Conservation (phyloP, 1,284 basidiomycete species). For the Stygiomarasmius scandens region DNA sequence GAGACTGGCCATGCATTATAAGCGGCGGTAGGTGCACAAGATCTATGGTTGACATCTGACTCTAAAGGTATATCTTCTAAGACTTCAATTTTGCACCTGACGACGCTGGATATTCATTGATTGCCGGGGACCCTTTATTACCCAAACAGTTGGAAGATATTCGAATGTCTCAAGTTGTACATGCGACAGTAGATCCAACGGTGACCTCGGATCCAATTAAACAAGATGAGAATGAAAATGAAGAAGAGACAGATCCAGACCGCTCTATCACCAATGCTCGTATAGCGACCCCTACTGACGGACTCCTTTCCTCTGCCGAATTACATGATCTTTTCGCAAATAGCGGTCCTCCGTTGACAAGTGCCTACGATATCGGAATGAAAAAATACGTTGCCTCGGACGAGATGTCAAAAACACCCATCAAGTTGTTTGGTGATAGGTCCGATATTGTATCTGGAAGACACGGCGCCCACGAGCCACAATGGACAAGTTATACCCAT, state of each 20-base stretch:
- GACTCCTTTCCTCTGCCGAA: conserved; percentile 69
- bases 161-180: conserved; percentile 76
- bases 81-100: conserved; percentile 93
- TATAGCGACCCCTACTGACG: conserved; percentile 61
- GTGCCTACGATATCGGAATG: conserved; percentile 65
- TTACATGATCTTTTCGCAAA: conserved; percentile 57
- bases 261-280: conserved; percentile 80
- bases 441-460: conserved; percentile 40
- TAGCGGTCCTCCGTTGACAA: conserved; percentile 43
- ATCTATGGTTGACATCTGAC: neutral
- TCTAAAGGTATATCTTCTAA: conserved; percentile 32
- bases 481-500: conserved; percentile 80
- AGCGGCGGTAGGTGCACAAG: conserved; percentile 69
- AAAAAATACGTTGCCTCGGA: conserved; percentile 24
- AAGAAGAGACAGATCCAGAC: conserved; percentile 67
- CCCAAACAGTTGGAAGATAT: conserved; percentile 58
- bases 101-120: conserved; percentile 85
- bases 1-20: conserved; percentile 77
- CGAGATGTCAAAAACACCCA: conserved; percentile 16
- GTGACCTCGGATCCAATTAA: conserved; percentile 30
- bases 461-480: conserved; percentile 68
- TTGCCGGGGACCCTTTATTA: conserved; percentile 64
- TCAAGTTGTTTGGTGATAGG: conserved; percentile 54
- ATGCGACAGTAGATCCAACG: conserved; percentile 74
- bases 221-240: conserved; percentile 27